phyloP scores from a whole-genome alignment of 1,139 yeast genomes.

The Yamadazyma triangularis region DNA sequence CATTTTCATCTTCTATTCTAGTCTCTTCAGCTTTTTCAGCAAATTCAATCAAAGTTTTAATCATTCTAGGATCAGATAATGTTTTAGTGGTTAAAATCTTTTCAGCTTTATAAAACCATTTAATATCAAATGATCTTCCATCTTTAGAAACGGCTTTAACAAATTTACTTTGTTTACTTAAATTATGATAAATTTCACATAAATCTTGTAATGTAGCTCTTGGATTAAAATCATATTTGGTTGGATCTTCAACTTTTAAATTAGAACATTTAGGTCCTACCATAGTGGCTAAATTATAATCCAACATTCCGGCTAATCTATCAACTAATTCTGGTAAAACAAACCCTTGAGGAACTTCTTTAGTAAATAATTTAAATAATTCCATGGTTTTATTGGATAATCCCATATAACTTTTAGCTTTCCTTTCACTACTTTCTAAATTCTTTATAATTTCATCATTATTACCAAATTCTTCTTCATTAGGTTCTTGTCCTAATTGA shows the following conservation, averaged over 20 bases:
- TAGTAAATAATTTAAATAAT: constrained; percentile 75
- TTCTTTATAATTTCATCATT: constrained; percentile 57
- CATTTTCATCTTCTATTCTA: constrained; percentile 65
- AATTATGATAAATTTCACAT: constrained; percentile 70
- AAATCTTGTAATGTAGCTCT: constrained; percentile 63
- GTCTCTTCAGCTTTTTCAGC: constrained; percentile 61
- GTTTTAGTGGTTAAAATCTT: constrained; percentile 58
- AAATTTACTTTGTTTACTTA: constrained; percentile 62
- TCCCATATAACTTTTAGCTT: constrained; percentile 79
- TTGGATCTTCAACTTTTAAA: constrained; percentile 80
- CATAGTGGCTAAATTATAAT: constrained; percentile 81
- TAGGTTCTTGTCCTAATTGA: constrained; percentile 29
- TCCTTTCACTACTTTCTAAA: constrained; percentile 61
- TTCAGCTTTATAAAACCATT: constrained; percentile 66
- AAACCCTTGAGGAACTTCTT: constrained; percentile 83
- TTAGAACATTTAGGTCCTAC: constrained; percentile 95
- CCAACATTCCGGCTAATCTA: constrained; percentile 91
- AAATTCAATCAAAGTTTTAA: constrained; percentile 50
- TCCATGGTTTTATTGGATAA: constrained; percentile 79
- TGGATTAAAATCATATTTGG: constrained; percentile 80
- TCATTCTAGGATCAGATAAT: constrained; percentile 47
- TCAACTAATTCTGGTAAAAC: constrained; percentile 88
- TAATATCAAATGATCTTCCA: constrained; percentile 74
- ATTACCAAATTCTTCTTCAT: constrained; percentile 47
- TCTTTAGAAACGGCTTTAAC: constrained; percentile 82